Conservation (phyloP, 202 grass and related monocot species). For the Hordeum pubiflorum region DNA sequence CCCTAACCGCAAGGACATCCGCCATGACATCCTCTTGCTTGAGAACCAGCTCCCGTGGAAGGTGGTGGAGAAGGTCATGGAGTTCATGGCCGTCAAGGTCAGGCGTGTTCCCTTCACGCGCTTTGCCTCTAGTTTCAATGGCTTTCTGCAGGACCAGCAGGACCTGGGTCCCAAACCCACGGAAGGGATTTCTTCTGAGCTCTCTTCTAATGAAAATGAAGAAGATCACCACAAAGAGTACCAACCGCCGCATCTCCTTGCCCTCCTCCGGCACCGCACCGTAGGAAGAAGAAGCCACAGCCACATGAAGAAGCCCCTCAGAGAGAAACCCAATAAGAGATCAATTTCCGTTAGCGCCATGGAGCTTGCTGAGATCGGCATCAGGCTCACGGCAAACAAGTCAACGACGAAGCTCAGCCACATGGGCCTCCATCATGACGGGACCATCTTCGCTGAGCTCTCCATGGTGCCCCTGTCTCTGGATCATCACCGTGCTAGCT, state of each 20-base stretch:
- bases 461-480: background rate
- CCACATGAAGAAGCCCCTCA: fast-evolving
- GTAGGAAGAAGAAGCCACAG: background rate
- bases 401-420: background rate
- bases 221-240: background rate
- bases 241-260: background rate
- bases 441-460: background rate
- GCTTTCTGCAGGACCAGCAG: no score
- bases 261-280: background rate
- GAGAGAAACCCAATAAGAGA: background rate
- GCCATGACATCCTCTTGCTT: background rate
- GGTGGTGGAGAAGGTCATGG: background rate
- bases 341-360: background rate
- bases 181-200: background rate
- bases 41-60: background rate
- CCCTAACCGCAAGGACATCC: background rate
- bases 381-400: background rate
- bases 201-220: background rate
- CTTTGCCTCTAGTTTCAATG: no score
- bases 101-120: no score
- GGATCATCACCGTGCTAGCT: background rate
- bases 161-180: no score
- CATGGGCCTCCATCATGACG: background rate
- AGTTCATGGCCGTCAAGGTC: background rate
- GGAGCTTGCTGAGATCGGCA: background rate